Base-by-base conservation (phyloP, 1,284 basidiomycete genomes). In the Puccinia hordei region DNA sequence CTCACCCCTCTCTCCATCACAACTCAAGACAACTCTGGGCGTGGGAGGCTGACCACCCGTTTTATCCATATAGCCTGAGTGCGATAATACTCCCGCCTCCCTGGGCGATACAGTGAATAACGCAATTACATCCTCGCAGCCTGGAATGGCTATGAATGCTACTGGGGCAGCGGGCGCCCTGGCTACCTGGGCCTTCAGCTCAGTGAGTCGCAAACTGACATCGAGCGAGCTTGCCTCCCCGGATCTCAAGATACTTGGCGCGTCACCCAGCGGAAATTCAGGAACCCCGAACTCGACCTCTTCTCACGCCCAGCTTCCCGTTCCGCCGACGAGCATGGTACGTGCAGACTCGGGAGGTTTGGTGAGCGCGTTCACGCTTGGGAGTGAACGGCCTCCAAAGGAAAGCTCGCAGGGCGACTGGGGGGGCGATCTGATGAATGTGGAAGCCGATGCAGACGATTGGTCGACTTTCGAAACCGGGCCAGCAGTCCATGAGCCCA, bases 101-200 rank as follows among this genome's bases (percentile, higher is more conserved):
- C 12, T 55, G n/a, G 66, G 66, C 13, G 76, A 78, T 35, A 46
- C 77, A 10, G 44, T 53, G 13, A 80, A 44, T 41, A 65, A 30
- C 49, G 82, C 83, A 0, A 82, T 81, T 12, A 78, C 78, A 8
- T 73, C 81, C 68, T 83, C 81, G 17, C 86, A 87, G 81, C 87
- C 88, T 4, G 90, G 89, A 0, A 86, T 95, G 1, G 93, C 93
- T 17, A 93, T 91, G 83, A 91, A 90, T 22, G 93, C 95, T 0
- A 91, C 94, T 0, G 94, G 93, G 0, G 94, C 94, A 0, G 95
- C 95, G 22, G 92, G 93, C 17, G 92, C 91, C 19, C 87, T 98
- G 9, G 95, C 95, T 13, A 93, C 94, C 8, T 97, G 95, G 95
- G 95, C 95, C 0, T 93, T 96, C 81, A 92, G 93, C 5, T 93